Conservation (phyloP, 495 filamentous ascomycete genomes). For the Podospora conica region DNA sequence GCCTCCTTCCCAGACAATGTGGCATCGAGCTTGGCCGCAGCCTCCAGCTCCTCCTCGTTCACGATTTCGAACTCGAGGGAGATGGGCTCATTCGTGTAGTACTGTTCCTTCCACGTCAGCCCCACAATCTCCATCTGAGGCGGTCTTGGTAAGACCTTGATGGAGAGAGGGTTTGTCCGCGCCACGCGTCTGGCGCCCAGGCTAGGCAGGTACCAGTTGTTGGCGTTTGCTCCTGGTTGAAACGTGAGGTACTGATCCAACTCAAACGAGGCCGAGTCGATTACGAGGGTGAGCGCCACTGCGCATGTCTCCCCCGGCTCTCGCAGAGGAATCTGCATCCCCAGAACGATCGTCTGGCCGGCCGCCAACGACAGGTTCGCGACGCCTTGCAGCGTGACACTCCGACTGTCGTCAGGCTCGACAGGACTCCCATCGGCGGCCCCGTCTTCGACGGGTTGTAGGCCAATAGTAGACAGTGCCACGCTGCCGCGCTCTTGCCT, state of each 20-base stretch:
- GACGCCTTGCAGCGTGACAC: slow-evolving; percentile 40
- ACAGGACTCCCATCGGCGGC: slow-evolving; percentile 24
- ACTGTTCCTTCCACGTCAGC: slow-evolving; percentile 55
- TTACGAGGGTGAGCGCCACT: slow-evolving; percentile 53
- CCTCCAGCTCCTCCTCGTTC: slow-evolving; percentile 80
- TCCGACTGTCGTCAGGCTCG: slow-evolving; percentile 23
- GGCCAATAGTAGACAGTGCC: slow-evolving; percentile 10
- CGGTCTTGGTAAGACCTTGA: slow-evolving; percentile 77
- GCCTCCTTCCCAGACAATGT: slow-evolving; percentile 57
- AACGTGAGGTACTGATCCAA: slow-evolving; percentile 57
- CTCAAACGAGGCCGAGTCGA: slow-evolving; percentile 61
- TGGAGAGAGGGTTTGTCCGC: slow-evolving; percentile 41
- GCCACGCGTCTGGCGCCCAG: slow-evolving; percentile 42
- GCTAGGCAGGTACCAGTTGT: slow-evolving; percentile 52
- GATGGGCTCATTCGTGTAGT: slow-evolving; percentile 78
- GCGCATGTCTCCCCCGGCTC: slow-evolving; percentile 74
- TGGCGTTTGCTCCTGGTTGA: slow-evolving; percentile 36
- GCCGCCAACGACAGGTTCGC: slow-evolving; percentile 65
- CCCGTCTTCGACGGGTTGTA: slow-evolving; percentile 8
- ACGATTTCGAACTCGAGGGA: slow-evolving; percentile 58
- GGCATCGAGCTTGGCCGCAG: slow-evolving; percentile 62
- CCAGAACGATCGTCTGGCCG: slow-evolving; percentile 62
- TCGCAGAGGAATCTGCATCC: slow-evolving; percentile 64
- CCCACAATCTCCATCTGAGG: slow-evolving; percentile 79
- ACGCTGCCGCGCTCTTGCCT: slow-evolving; percentile 12